Conservation (phyloP, 1,139 yeast species). For the Debaryomyces coudertii region DNA sequence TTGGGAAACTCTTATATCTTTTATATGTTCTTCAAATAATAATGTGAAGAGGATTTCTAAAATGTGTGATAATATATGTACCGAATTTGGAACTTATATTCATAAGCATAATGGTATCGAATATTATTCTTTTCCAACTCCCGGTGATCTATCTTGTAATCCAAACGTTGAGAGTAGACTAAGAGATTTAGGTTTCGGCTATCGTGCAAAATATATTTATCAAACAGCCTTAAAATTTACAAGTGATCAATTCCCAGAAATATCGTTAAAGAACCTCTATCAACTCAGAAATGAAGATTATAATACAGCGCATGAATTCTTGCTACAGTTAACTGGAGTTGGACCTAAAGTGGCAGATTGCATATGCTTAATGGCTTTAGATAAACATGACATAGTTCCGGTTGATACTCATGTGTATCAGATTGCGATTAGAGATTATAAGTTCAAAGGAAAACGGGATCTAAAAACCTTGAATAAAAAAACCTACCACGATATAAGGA, state of each 20-base stretch:
- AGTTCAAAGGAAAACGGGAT: slow-evolving; percentile 51
- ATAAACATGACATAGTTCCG: slow-evolving; percentile 87
- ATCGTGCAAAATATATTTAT: slow-evolving; percentile 85
- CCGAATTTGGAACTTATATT: slow-evolving; percentile 68
- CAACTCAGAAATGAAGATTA: slow-evolving; percentile 49
- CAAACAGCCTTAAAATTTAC: slow-evolving; percentile 63
- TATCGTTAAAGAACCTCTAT: slow-evolving; percentile 34
- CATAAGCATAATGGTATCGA: slow-evolving; percentile 56
- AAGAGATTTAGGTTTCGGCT: slow-evolving; percentile 78
- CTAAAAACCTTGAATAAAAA: slow-evolving; percentile 56
- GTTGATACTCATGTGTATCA: slow-evolving; percentile 97
- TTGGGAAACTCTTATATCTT: slow-evolving; percentile 90
- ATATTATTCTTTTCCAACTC: slow-evolving; percentile 77
- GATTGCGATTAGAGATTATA: slow-evolving; percentile 83
- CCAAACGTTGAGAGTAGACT: slow-evolving; percentile 47
- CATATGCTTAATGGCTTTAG: slow-evolving; percentile 82
- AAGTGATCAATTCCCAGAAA: slow-evolving; percentile 40
- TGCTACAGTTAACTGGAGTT: slow-evolving; percentile 78
- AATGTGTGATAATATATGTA: slow-evolving; percentile 84
- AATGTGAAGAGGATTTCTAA: slow-evolving; percentile 91
- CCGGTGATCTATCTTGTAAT: slow-evolving; percentile 46
- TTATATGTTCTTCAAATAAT: slow-evolving; percentile 94
- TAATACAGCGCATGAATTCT: slow-evolving; percentile 62
- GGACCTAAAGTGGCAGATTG: slow-evolving; percentile 99
- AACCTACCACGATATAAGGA: slow-evolving; percentile 64